Percentiles rank a stretch among this genome's conserved stretches.
phyloP scores from a whole-genome alignment of 2,329 filamentous ascomycete species.

The Cercospora sesami region DNA sequence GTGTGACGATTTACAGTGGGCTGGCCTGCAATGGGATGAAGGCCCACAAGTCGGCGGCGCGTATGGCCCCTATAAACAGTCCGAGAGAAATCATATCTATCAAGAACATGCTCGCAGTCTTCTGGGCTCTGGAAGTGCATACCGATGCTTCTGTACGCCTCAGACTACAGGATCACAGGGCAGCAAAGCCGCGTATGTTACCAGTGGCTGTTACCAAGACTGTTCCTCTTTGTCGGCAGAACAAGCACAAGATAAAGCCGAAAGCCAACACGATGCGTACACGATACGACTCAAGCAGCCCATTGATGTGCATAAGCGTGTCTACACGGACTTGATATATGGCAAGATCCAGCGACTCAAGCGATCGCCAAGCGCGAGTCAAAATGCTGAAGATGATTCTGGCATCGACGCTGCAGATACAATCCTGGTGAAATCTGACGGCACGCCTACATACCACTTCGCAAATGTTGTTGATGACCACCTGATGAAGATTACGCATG shows the following conservation, averaged over 20 bases:
- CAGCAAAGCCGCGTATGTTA: slow-evolving; percentile 64
- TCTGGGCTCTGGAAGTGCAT: slow-evolving; percentile 71
- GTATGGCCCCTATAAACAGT: slow-evolving; percentile 86
- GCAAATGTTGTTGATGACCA: slow-evolving; percentile 97
- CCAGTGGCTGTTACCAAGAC: slow-evolving; percentile 66
- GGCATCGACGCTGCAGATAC: slow-evolving; percentile 70
- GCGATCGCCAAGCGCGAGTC: slow-evolving; percentile 30
- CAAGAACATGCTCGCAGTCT: slow-evolving; percentile 67
- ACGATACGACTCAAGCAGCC: slow-evolving; percentile 74
- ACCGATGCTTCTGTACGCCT: slow-evolving; percentile 86
- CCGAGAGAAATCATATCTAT: slow-evolving; percentile 75
- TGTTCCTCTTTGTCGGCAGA: slow-evolving; percentile 67
- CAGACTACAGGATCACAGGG: slow-evolving; percentile 40
- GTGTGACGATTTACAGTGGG: slow-evolving; percentile 81
- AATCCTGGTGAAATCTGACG: slow-evolving; percentile 87
- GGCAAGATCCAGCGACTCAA: slow-evolving; percentile 57
- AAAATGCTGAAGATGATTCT: slow-evolving; percentile 37
- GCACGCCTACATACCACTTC: slow-evolving; percentile 92
- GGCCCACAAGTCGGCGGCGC: slow-evolving; percentile 79
- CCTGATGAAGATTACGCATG: slow-evolving; percentile 91
- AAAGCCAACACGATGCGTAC: slow-evolving; percentile 64
- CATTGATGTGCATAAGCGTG: slow-evolving; percentile 56
- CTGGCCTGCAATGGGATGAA: slow-evolving; percentile 90
- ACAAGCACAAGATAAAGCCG: slow-evolving; percentile 70
- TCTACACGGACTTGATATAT: slow-evolving; percentile 77